Conservation (phyloP, 768 basidiomycete genomes). For the Lentinula sp. region DNA sequence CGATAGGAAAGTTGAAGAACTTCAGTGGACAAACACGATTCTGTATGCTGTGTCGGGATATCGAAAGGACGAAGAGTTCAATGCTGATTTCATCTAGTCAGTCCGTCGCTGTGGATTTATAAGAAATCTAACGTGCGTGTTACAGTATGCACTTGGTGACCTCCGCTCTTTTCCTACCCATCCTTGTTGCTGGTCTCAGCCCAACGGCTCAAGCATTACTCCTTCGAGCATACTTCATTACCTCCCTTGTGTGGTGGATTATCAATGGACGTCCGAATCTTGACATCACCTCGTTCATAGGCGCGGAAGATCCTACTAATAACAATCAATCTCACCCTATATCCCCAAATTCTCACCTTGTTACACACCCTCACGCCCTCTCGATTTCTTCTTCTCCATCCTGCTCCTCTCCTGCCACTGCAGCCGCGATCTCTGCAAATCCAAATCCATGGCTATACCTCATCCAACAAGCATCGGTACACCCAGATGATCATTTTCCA, state of each 20-base stretch:
- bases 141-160: constrained; percentile 62
- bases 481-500: constrained; percentile 53
- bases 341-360: constrained; percentile 16
- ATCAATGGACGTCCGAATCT: constrained; percentile 48
- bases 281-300: constrained; percentile 44
- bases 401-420: constrained; percentile 13
- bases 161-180: constrained; percentile 54
- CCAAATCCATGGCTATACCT: constrained; percentile 60
- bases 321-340: constrained; percentile 34
- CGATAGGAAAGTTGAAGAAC: constrained; percentile 54
- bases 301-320: constrained; percentile 7
- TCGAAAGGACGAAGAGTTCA: constrained; percentile 32
- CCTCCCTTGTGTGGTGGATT: constrained; percentile 47
- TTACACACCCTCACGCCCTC: constrained; percentile 9
- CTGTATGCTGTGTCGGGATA: constrained; percentile 54
- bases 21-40: constrained; percentile 47
- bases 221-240: constrained; percentile 53
- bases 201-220: constrained; percentile 41
- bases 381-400: constrained; percentile 22
- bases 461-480: constrained; percentile 43
- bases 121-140: constrained; percentile 7
- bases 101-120: neutral
- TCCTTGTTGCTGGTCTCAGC: constrained; percentile 33
- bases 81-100: constrained; percentile 52
- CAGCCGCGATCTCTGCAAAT: neutral